phyloP scores from a whole-genome alignment of 2,329 filamentous ascomycete species.

The Proliferodiscus dingleyae region DNA sequence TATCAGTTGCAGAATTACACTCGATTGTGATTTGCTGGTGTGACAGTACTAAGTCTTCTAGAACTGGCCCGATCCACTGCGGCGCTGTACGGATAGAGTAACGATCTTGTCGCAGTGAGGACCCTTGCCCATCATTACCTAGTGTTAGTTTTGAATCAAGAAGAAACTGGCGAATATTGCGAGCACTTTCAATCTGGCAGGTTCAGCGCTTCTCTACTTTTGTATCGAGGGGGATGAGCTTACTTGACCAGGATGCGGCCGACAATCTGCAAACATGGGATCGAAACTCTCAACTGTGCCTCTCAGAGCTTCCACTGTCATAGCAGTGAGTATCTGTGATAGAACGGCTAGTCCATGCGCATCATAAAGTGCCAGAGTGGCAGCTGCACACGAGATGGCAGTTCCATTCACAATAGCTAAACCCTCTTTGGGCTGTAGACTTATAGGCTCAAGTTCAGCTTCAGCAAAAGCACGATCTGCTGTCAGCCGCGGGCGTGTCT shows the following conservation, averaged over 20 bases:
- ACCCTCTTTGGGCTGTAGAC: slow-evolving; percentile 45
- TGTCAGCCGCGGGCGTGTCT: background rate
- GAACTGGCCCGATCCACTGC: slow-evolving; percentile 63
- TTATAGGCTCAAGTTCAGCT: slow-evolving; percentile 31
- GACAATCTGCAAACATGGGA: slow-evolving; percentile 51
- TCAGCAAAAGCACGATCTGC: slow-evolving; percentile 33
- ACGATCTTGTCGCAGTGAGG: slow-evolving; percentile 55
- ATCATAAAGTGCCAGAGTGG: slow-evolving; percentile 45
- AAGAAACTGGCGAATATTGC: slow-evolving; percentile 50
- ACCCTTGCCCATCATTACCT: slow-evolving; percentile 3
- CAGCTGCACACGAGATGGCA: slow-evolving; percentile 40
- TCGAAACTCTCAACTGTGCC: slow-evolving; percentile 53
- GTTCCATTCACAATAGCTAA: slow-evolving; percentile 48
- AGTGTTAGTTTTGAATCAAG: slow-evolving; percentile 41
- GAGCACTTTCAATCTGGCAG: slow-evolving; percentile 48
- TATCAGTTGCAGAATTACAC: slow-evolving; percentile 64
- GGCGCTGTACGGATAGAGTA: slow-evolving; percentile 60
- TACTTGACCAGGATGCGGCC: slow-evolving; percentile 61
- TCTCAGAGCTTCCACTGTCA: slow-evolving; percentile 53
- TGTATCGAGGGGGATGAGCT: too few species aligned
- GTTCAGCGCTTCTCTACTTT: too few species aligned
- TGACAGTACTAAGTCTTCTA: slow-evolving; percentile 59
- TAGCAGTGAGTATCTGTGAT: slow-evolving; percentile 55
- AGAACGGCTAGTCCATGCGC: slow-evolving; percentile 48
- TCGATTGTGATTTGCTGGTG: slow-evolving; percentile 53